phyloP scores from a whole-genome alignment of 2,329 filamentous ascomycete genomes.

The Alternaria atra region DNA sequence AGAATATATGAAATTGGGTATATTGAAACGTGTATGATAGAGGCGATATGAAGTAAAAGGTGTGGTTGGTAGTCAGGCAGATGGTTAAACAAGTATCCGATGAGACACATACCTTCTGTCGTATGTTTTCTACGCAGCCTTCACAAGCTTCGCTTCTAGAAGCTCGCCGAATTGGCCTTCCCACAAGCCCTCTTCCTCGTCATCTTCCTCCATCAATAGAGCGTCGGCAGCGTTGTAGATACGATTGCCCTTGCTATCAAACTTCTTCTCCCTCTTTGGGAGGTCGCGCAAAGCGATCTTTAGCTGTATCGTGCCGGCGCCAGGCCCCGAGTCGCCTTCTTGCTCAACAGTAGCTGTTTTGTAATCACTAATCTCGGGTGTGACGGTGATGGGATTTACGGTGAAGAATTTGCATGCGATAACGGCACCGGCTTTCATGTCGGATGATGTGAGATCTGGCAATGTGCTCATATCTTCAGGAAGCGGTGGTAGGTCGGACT shows the following conservation, averaged over 20 bases:
- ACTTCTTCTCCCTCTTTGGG: slow-evolving; percentile 63
- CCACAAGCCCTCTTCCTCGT: slow-evolving; percentile 38
- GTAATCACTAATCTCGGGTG: slow-evolving; percentile 69
- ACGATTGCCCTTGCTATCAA: slow-evolving; percentile 75
- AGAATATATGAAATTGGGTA: neutral
- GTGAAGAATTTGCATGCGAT: slow-evolving; percentile 73
- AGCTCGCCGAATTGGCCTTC: slow-evolving; percentile 40
- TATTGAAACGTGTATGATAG: slow-evolving; percentile 13
- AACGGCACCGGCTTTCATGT: slow-evolving; percentile 67
- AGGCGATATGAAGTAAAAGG: neutral
- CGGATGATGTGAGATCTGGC: slow-evolving; percentile 58
- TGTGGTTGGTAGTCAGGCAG: neutral
- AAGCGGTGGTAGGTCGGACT: slow-evolving; percentile 70
- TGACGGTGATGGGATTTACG: slow-evolving; percentile 68
- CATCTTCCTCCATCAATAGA: slow-evolving; percentile 38
- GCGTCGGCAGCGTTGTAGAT: slow-evolving; percentile 72
- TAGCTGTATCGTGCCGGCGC: slow-evolving; percentile 66
- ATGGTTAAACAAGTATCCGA: neutral
- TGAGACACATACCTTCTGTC: neutral
- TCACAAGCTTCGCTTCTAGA: slow-evolving; percentile 40
- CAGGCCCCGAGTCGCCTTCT: slow-evolving; percentile 53
- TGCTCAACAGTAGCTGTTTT: slow-evolving; percentile 69
- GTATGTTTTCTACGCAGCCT: slow-evolving; percentile 24
- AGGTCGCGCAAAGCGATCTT: slow-evolving; percentile 75
- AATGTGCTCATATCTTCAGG: slow-evolving; percentile 67